These are phyloP conservation scores for Linnemannia hyalina DNA, from an alignment of 192 early-diverging fungal species.

Conservation along the genomic window DNA sequence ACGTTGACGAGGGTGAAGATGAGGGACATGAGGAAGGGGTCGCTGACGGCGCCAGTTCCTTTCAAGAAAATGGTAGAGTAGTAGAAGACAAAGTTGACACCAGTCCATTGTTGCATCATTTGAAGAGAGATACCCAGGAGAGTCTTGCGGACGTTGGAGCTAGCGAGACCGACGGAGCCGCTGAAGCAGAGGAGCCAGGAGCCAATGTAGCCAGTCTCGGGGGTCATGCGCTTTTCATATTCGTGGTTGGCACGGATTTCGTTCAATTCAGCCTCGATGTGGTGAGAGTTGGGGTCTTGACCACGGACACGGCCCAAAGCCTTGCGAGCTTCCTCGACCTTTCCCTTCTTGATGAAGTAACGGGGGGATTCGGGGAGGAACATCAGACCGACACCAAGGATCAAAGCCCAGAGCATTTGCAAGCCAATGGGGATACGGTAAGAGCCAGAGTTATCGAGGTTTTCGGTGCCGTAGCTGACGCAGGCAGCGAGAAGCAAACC, in stretches of 20 bases:
- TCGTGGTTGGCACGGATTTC: constrained; percentile 68
- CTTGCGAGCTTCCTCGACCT: constrained; percentile 75
- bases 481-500: constrained; percentile 69
- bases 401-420: constrained; percentile 82
- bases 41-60: constrained; percentile 50
- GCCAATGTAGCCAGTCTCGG: constrained; percentile 52
- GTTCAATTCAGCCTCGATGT: constrained; percentile 72
- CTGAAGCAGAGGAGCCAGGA: constrained; percentile 54
- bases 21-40: constrained; percentile 54
- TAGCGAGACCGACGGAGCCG: constrained; percentile 49
- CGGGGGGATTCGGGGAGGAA: constrained; percentile 90
- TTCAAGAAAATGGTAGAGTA: constrained; percentile 76
- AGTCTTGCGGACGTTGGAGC: constrained; percentile 46
- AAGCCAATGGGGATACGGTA: constrained; percentile 88
- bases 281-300: constrained; percentile 63
- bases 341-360: constrained; percentile 80
- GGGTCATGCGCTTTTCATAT: constrained; percentile 53
- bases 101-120: constrained; percentile 76
- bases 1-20: constrained; percentile 75
- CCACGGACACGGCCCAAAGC: constrained; percentile 79
- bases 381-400: constrained; percentile 74
- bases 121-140: constrained; percentile 50
- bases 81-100: constrained; percentile 83
- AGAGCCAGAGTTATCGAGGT: constrained; percentile 57
- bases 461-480: constrained; percentile 65